Evolutionary conservation across 352 stramenopile species (phyloP).

Genomic region (Poterioochromonas sp.): DNA sequence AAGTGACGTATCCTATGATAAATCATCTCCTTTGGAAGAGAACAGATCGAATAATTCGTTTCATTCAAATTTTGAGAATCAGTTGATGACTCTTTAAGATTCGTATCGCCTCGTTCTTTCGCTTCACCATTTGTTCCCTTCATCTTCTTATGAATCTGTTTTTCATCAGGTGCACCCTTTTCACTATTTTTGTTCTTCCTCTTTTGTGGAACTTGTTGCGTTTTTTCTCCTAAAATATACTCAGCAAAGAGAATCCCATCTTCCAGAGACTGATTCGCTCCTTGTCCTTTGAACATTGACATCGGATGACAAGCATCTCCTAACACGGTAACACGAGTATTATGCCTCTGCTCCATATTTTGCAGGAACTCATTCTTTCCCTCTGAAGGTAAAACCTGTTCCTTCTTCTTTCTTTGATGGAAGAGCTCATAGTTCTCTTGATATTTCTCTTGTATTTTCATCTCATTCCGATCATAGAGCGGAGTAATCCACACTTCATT

Average conservation of each 20-base stretch:
- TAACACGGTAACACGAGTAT: constrained; percentile 34
- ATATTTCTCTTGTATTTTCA: neutral
- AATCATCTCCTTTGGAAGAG: neutral
- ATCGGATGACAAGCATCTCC: constrained; percentile 39
- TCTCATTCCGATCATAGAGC: constrained; percentile 22
- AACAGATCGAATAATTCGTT: neutral
- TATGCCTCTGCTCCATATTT: too few relatives aligned
- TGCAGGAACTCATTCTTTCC: too few relatives aligned
- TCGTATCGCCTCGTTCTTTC: too few relatives aligned
- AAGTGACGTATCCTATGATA: constrained; percentile 34
- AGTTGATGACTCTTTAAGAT: neutral
- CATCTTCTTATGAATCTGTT: neutral
- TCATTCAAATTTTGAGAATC: neutral
- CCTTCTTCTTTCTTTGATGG: neutral
- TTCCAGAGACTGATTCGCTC: constrained; percentile 35
- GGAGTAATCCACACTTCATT: constrained; percentile 35
- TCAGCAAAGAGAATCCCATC: constrained; percentile 6
- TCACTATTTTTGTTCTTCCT: neutral
- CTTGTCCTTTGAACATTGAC: constrained; percentile 39
- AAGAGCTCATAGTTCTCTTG: neutral
- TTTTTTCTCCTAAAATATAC: neutral
- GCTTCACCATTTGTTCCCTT: too few relatives aligned
- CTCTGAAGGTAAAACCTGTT: neutral
- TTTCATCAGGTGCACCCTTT: neutral
- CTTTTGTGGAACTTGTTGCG: neutral